Percentiles rank a stretch among this genome's conserved stretches.
Conservation (phyloP, 2,329 filamentous ascomycete genomes). For the Chaetomiaceae sp. region DNA sequence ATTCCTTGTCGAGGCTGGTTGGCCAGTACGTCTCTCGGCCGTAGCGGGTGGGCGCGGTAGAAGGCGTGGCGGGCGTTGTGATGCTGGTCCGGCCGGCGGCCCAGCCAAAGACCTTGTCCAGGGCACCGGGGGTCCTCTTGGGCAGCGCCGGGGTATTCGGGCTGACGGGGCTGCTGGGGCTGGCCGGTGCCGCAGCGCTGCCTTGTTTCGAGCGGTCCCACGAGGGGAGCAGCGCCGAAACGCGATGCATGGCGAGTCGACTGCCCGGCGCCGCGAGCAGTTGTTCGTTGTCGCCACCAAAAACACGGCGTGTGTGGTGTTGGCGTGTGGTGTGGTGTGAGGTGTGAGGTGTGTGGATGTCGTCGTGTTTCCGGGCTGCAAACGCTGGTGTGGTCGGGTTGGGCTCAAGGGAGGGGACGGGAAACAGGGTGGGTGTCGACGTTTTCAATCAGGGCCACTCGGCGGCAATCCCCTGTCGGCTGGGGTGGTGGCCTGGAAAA, state of each 20-base stretch:
- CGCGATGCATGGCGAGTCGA: conserved; percentile 36
- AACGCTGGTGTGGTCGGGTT: too few species aligned
- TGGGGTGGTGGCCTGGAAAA: not conserved
- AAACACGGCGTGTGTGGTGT: too few species aligned
- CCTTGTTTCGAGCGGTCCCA: conserved; percentile 31
- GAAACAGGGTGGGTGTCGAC: conserved; percentile 2
- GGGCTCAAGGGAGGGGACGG: not conserved
- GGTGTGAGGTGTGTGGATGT: too few species aligned
- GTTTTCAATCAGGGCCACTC: conserved; percentile 15
- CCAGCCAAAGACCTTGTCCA: conserved; percentile 33
- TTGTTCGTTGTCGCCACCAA: conserved; percentile 4
- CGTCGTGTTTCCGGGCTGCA: too few species aligned
- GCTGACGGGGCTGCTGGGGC: not conserved
- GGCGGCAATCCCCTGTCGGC: not conserved
- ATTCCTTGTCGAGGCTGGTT: conserved; percentile 78
- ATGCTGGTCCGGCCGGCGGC: conserved; percentile 23
- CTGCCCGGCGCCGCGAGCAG: conserved; percentile 8
- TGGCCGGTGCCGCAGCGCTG: not conserved
- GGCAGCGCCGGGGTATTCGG: not conserved
- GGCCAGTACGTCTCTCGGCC: conserved; percentile 33
- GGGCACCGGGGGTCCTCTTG: conserved; percentile 16
- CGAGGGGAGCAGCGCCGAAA: conserved; percentile 41
- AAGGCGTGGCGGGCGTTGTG: conserved; percentile 16
- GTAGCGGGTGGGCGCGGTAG: conserved; percentile 23
- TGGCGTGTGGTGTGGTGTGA: too few species aligned